These are phyloP conservation scores for sunflower (Helianthus annuus) DNA, from an alignment of 129 eudicot species.

Conservation along the genomic window HanXRQr2.0-SUNRISE NC_035436.2:151879711-151880210, in stretches of 20 bases:
- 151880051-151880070: constrained; percentile 42
- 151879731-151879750: too few relatives aligned
- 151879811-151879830: too few relatives aligned
- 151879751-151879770: too few relatives aligned
- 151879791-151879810: too few relatives aligned
- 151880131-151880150: not conserved
- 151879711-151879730: too few relatives aligned
- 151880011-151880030: constrained; percentile 71
- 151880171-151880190: constrained; percentile 38
- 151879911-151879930: not conserved
- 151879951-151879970: constrained; percentile 10
- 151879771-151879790: too few relatives aligned
- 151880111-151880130: constrained; percentile 28
- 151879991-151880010: constrained; percentile 67
- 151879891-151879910: not conserved
- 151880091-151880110: constrained; percentile 49
- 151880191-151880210: constrained; percentile 67
- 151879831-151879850: too few relatives aligned
- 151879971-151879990: constrained; percentile 60
- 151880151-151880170: not conserved
- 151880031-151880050: constrained; percentile 50
- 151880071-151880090: constrained; percentile 39
- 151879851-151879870: too few relatives aligned
- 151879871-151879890: too few relatives aligned
- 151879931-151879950: not conserved